Conservation (phyloP, 78 protist species). For the Dictyostelium firmibasis region DNA sequence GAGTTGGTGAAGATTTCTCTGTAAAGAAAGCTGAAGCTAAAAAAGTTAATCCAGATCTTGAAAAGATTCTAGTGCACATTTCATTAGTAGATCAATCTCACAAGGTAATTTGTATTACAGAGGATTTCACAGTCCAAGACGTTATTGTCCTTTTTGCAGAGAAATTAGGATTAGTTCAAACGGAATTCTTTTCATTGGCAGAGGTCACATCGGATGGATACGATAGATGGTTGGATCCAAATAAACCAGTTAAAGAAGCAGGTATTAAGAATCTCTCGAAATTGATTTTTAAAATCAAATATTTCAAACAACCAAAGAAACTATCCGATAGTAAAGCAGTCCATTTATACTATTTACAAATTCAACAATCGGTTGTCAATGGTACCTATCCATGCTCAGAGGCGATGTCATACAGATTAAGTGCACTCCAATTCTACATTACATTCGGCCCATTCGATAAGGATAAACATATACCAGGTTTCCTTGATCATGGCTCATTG, state of each 20-base stretch:
- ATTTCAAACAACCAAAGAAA: constrained; percentile 65
- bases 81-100: constrained; percentile 68
- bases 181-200: constrained; percentile 58
- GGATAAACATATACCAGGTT: constrained; percentile 67
- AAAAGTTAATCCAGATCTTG: constrained; percentile 10
- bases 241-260: constrained; percentile 19
- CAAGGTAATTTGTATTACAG: constrained; percentile 66
- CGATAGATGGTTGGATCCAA: constrained; percentile 76
- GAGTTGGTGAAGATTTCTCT: constrained; percentile 58
- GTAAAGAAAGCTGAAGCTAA: constrained; percentile 1
- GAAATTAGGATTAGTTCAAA: constrained; percentile 51
- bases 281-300: constrained; percentile 43
- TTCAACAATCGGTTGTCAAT: constrained; percentile 45
- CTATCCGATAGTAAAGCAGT: constrained; percentile 53
- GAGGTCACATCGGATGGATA: constrained; percentile 44
- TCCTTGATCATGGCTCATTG: constrained; percentile 44
- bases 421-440: constrained; percentile 52
- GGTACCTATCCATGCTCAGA: constrained; percentile 77
- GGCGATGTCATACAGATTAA: constrained; percentile 58
- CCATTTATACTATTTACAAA: constrained; percentile 59
- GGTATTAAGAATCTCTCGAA: constrained; percentile 50
- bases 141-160: constrained; percentile 35
- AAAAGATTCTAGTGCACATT: constrained; percentile 40
- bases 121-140: constrained; percentile 61
- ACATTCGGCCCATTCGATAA: constrained; percentile 60